Conservation (phyloP, 1,139 yeast genomes). For the Suhomyces atakaporum region DNA sequence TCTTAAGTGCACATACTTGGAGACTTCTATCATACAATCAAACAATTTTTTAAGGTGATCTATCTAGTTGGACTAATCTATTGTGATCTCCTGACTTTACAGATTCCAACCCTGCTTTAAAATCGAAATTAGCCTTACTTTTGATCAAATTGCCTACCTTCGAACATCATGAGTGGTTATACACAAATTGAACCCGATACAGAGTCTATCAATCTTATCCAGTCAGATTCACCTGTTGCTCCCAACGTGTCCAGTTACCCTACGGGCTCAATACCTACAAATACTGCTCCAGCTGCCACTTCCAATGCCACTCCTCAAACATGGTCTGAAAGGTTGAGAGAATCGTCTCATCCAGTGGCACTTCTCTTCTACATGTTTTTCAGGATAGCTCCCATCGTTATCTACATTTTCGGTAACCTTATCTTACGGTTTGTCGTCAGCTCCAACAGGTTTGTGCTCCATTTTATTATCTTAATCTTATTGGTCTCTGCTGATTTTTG, state of each 20-base stretch:
- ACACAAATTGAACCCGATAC: conserved; percentile 16
- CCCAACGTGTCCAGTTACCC: conserved; percentile 26
- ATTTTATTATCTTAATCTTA: conserved; percentile 75
- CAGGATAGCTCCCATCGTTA: conserved; percentile 61
- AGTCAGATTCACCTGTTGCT: conserved; percentile 26
- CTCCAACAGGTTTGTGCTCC: conserved; percentile 63
- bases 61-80: too few relatives aligned
- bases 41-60: too few relatives aligned
- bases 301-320: conserved; percentile 8
- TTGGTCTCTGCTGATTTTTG: conserved; percentile 88
- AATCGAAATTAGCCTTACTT: background rate
- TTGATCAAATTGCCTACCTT: background rate
- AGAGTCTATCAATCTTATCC: conserved; percentile 2
- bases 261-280: conserved; percentile 14
- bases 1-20: too few relatives aligned
- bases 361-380: conserved; percentile 63
- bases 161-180: conserved; percentile 12
- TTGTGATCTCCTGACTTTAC: background rate
- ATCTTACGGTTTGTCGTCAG: conserved; percentile 47
- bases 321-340: conserved; percentile 14
- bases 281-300: background rate
- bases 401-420: conserved; percentile 70
- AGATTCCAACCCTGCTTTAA: background rate
- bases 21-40: too few relatives aligned
- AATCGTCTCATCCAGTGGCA: conserved; percentile 86